Evolutionary conservation across 176 grass and related monocot species (phyloP), one percentile per base, ranked within the genome.

Genomic region (Ensete glaucum): DNA sequence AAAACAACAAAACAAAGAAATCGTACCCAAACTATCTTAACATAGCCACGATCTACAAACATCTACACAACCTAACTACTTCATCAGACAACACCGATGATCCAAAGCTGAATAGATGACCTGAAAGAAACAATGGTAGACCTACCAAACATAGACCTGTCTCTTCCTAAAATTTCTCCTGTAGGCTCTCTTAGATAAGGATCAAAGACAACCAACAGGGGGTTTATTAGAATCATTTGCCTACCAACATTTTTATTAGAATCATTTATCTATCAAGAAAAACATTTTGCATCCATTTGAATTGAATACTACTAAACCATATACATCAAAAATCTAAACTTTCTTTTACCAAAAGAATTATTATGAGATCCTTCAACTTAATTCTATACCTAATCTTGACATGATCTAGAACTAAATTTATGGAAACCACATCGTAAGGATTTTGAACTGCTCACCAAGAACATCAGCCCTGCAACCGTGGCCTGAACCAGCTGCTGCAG

Each of bases 401-500:
- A 19, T 58, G 3, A 58, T 16, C 55, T 58, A 58, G 55, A 58
- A 58, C 14, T n/a, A 58, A n/a, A 58, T 58, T 58, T 14, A 17
- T 58, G 34, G 34, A 43, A 43, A 43, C 34, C 17, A 17, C 55
- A 58, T 58, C 12, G 4, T n/a, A 50, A 21, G 67, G 67, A 52
- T n/a, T 69, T 20, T 43, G 15, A 70, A 70, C 67, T 10, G 51
- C 67, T 51, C 67, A 70, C 67, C 67, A 70, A 51, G 67, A 70
- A 70, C 48, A 70, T 70, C 4, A 70, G 67, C 9, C 67, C 67
- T 70, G 67, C 67, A 50, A 70, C 67, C 21, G 67, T 51, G 48
- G 48, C 67, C 67, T 70, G 67, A 70, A 70, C 67, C 17, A 70
- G 48, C 67, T 51, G 67, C 34, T 70, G 67, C 25, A 70, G 67